Conservation (phyloP, 345 rosid species). For the Erucastrum elatum region DNA sequence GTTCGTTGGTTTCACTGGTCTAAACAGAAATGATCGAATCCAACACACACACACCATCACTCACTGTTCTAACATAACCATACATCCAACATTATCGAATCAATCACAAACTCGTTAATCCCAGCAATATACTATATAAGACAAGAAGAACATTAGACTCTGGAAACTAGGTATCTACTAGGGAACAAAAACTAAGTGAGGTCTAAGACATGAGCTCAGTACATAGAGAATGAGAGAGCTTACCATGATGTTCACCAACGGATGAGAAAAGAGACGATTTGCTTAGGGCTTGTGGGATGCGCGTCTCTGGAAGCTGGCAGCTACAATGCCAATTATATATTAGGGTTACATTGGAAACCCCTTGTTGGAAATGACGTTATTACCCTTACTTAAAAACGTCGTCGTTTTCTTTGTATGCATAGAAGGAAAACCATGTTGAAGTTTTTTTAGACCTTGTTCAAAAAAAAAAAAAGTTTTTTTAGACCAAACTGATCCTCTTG, state of each 20-base stretch:
- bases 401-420: not conserved
- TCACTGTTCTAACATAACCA: too few relatives aligned
- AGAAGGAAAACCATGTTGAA: not conserved
- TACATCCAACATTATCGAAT: not conserved
- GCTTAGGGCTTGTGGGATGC: not conserved
- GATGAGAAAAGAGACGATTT: slow-evolving; percentile 8
- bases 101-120: not conserved
- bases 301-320: not conserved
- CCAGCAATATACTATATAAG: not conserved
- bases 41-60: too few relatives aligned
- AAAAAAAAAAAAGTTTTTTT: too few relatives aligned
- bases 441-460: too few relatives aligned
- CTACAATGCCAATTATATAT: not conserved
- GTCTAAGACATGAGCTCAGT: not conserved
- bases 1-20: too few relatives aligned
- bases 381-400: slow-evolving; percentile 12
- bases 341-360: slow-evolving; percentile 30
- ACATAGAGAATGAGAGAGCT: not conserved
- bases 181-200: not conserved
- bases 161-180: not conserved
- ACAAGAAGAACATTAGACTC: not conserved
- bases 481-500: not conserved
- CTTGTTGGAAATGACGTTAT: not conserved
- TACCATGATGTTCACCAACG: slow-evolving; percentile 35
- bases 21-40: too few relatives aligned